Percentiles rank a stretch among this genome's conserved stretches.
Conservation (phyloP, 2,329 filamentous ascomycete genomes). For the Leptographium wingfieldii region DNA sequence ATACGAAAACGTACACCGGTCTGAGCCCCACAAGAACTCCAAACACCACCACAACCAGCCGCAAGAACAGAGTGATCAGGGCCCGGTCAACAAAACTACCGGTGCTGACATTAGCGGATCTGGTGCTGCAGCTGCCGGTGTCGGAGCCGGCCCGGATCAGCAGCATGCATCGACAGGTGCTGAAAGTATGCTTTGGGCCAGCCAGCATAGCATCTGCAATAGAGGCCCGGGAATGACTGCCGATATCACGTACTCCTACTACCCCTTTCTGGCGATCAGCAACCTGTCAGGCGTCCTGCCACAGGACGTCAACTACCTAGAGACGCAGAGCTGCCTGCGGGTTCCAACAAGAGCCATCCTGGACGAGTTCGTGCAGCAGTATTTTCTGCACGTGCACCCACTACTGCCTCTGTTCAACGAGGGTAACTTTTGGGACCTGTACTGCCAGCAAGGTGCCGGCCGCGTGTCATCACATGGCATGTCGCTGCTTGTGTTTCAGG, state of each 20-base stretch:
- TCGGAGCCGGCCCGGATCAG: no score
- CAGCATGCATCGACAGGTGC: neutral
- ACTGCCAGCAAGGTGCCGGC: conserved; percentile 13
- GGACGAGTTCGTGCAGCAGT: conserved; percentile 35
- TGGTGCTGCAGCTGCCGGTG: neutral
- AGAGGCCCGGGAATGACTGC: neutral
- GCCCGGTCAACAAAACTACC: neutral
- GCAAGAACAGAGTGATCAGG: neutral
- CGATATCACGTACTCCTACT: conserved; percentile 25
- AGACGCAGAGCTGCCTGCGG: conserved; percentile 31
- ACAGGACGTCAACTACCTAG: conserved; percentile 34
- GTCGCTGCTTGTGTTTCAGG: conserved; percentile 32
- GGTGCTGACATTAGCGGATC: neutral
- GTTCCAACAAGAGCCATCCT: conserved; percentile 28
- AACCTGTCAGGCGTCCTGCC: conserved; percentile 26
- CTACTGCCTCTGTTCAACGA: conserved; percentile 31
- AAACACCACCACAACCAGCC: neutral
- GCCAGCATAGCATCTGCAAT: conserved; percentile 1
- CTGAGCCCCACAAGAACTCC: no score
- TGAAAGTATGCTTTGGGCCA: conserved; percentile 1
- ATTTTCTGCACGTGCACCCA: conserved; percentile 34
- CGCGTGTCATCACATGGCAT: conserved; percentile 16
- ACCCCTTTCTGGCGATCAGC: conserved; percentile 27
- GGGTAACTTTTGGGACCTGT: conserved; percentile 35
- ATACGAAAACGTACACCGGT: neutral